Evolutionary conservation across 495 filamentous ascomycete genomes (phyloP).

Genomic region (Saxophila tyrrhenica): DNA sequence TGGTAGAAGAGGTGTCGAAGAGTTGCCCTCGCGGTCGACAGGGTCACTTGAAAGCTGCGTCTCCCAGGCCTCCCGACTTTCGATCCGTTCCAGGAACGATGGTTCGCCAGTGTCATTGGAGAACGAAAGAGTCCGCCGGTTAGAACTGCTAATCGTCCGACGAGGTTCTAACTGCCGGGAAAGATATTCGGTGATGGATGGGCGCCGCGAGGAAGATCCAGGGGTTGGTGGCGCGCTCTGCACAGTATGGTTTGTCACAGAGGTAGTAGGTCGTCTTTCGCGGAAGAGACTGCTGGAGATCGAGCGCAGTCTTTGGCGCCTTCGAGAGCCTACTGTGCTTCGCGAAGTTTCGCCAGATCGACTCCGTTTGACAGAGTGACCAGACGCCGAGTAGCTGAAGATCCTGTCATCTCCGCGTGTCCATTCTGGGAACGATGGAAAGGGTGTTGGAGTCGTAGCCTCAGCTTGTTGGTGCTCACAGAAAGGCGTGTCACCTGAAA

Average conservation of each 20-base stretch:
- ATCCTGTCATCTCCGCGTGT: conserved; percentile 25
- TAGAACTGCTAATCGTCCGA: conserved; percentile 54
- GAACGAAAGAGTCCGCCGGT: conserved; percentile 34
- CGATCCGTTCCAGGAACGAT: conserved; percentile 21
- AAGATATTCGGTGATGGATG: conserved; percentile 5
- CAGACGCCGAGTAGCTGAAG: conserved; percentile 39
- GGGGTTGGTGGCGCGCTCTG: conserved; percentile 34
- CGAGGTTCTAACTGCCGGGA: conserved; percentile 33
- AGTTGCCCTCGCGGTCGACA: conserved; percentile 20
- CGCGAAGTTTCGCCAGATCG: conserved; percentile 53
- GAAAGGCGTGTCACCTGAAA: conserved; percentile 14
- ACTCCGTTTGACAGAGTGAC: conserved; percentile 46
- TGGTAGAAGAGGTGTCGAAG: conserved; percentile 67
- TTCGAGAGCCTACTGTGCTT: conserved; percentile 47
- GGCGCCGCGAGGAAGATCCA: conserved; percentile 38
- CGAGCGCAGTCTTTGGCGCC: conserved; percentile 62
- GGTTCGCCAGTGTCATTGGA: conserved; percentile 35
- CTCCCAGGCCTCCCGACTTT: too few species aligned
- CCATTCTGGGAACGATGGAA: conserved; percentile 7
- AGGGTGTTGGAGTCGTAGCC: neutral
- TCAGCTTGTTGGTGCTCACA: conserved; percentile 14
- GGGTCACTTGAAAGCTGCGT: conserved; percentile 39
- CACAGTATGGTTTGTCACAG: conserved; percentile 35
- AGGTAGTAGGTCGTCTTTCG: conserved; percentile 33
- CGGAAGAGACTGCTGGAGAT: conserved; percentile 52